These are phyloP conservation scores for Backusella mclennaniae DNA, from an alignment of 192 early-diverging fungal species.

Conservation along the genomic window DNA sequence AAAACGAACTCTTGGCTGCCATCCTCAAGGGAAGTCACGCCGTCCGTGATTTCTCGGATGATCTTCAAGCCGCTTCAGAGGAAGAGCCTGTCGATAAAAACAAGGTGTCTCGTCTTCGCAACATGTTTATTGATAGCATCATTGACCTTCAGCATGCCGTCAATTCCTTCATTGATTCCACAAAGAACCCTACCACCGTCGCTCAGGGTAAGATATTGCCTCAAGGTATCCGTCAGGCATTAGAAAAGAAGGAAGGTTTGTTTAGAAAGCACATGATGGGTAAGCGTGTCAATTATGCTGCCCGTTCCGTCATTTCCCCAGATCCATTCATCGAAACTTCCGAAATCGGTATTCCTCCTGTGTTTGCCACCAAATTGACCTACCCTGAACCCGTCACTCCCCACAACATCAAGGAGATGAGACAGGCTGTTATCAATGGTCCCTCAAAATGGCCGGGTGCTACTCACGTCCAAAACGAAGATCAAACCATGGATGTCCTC, in stretches of 20 bases:
- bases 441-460: slow-evolving; percentile 97
- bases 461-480: slow-evolving; percentile 91
- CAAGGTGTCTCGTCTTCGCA: slow-evolving; percentile 12
- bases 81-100: slow-evolving; percentile 21
- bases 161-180: slow-evolving; percentile 91
- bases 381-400: slow-evolving; percentile 97
- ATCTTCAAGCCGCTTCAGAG: slow-evolving; percentile 16
- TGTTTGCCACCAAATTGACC: slow-evolving; percentile 93
- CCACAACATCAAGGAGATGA: slow-evolving; percentile 91
- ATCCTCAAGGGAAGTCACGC: slow-evolving; percentile 80
- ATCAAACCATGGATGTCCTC: slow-evolving; percentile 84
- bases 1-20: slow-evolving; percentile 83
- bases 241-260: slow-evolving; percentile 99
- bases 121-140: slow-evolving; percentile 30
- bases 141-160: slow-evolving; percentile 87
- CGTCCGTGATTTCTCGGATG: slow-evolving; percentile 58
- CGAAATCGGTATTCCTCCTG: slow-evolving; percentile 97
- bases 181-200: slow-evolving; percentile 72
- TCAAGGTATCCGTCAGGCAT: slow-evolving; percentile 91
- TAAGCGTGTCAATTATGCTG: slow-evolving; percentile 99
- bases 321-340: slow-evolving; percentile 97
- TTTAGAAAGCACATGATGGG: slow-evolving; percentile 99
- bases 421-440: slow-evolving; percentile 92
- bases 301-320: slow-evolving; percentile 95
- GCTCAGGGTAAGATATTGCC: slow-evolving; percentile 65